phyloP scores from a whole-genome alignment of 148 eudicot genomes.

The Spergularia bocconei region DNA sequence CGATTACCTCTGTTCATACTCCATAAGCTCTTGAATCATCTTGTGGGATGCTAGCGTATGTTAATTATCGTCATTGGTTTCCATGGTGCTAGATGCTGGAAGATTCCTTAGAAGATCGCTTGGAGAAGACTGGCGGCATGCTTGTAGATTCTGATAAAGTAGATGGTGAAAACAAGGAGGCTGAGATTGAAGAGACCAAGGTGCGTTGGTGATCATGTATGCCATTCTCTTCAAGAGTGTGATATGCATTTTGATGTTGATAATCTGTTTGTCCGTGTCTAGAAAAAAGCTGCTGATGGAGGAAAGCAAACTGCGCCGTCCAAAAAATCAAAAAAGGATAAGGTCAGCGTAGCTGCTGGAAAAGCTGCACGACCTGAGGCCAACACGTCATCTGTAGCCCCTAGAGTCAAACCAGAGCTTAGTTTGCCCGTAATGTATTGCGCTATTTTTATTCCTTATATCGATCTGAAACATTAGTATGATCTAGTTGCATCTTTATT shows the following conservation, averaged over 20 bases:
- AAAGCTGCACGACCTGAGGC: slow-evolving; percentile 68
- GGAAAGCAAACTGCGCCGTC: slow-evolving; percentile 78
- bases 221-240: background rate
- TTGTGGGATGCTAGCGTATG: background rate
- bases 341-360: slow-evolving; percentile 54
- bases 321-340: slow-evolving; percentile 89
- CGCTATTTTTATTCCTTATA: background rate
- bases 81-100: slow-evolving; percentile 59
- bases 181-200: slow-evolving; percentile 83
- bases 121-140: slow-evolving; percentile 71
- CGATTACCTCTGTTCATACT: slow-evolving; percentile 9
- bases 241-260: slow-evolving; percentile 5
- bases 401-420: slow-evolving; percentile 95
- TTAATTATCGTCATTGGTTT: background rate
- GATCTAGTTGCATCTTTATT: background rate
- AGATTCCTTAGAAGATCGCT: slow-evolving; percentile 83
- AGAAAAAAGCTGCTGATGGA: slow-evolving; percentile 84
- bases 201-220: slow-evolving; percentile 33
- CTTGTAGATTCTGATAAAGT: slow-evolving; percentile 75
- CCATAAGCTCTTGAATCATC: slow-evolving; percentile 1
- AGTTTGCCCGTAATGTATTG: slow-evolving; percentile 74
- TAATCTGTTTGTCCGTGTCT: slow-evolving; percentile 19
- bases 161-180: slow-evolving; percentile 81
- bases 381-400: slow-evolving; percentile 49
- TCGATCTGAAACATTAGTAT: background rate